phyloP scores from a whole-genome alignment of 2,329 filamentous ascomycete genomes.

The Cordyceps cicadae region DNA sequence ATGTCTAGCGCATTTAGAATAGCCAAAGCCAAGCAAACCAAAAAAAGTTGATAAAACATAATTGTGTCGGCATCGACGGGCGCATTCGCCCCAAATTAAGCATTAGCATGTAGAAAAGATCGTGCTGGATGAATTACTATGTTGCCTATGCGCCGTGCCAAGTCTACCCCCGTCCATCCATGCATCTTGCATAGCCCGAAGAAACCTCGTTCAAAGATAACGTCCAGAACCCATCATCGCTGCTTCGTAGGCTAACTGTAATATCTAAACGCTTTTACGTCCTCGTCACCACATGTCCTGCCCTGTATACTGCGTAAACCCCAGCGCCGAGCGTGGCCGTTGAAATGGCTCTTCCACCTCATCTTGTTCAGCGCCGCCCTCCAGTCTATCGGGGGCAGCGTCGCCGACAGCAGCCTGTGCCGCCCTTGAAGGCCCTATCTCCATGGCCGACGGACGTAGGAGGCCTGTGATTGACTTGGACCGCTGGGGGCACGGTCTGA shows the following conservation, averaged over 20 bases:
- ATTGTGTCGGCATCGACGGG: not conserved
- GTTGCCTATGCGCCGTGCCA: not conserved
- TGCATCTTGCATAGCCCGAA: not conserved
- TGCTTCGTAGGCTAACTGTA: constrained; percentile 18
- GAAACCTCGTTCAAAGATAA: not conserved
- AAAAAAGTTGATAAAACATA: constrained; percentile 13
- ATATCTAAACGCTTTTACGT: not conserved
- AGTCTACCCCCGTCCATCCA: not conserved
- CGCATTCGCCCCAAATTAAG: not conserved
- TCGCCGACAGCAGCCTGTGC: not conserved
- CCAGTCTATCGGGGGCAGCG: not conserved
- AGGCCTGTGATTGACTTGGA: constrained; percentile 1
- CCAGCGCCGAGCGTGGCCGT: not conserved
- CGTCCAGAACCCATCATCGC: not conserved
- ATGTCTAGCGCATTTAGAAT: constrained; percentile 9
- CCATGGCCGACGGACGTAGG: not conserved
- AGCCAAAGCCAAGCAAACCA: not conserved
- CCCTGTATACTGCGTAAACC: not conserved
- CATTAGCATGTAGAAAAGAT: constrained; percentile 13
- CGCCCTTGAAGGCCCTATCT: not conserved
- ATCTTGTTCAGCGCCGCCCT: not conserved
- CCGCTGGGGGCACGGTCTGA: not conserved
- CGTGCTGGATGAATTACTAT: not conserved
- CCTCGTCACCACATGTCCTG: constrained; percentile 1
- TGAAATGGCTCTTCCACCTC: not conserved